These are phyloP conservation scores for Chrysopogon serrulatus DNA, from an alignment of 176 grass and related monocot genomes.

Conservation along the genomic window DNA sequence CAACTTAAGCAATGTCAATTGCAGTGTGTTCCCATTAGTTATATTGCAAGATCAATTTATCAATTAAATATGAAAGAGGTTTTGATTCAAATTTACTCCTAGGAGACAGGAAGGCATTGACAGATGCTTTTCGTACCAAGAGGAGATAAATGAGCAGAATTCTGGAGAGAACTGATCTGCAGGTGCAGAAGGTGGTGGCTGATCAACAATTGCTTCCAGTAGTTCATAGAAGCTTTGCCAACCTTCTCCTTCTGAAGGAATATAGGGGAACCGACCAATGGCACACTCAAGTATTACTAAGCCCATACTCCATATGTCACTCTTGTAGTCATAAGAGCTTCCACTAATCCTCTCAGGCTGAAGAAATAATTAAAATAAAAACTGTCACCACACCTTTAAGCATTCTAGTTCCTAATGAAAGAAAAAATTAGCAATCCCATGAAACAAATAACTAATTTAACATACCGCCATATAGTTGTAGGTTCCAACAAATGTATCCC, in stretches of 20 bases:
- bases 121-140: constrained; percentile 50
- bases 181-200: constrained; percentile 83
- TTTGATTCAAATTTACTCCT: neutral
- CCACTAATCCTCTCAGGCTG: constrained; percentile 93
- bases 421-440: neutral
- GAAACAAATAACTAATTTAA: constrained; percentile 19
- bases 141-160: constrained; percentile 89
- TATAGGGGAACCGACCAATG: constrained; percentile 88
- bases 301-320: constrained; percentile 97
- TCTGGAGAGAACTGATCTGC: constrained; percentile 93
- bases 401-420: neutral
- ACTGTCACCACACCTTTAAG: constrained; percentile 20
- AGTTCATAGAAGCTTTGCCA: constrained; percentile 94
- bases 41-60: neutral
- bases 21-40: neutral
- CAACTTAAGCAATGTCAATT: neutral
- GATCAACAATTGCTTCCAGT: constrained; percentile 94
- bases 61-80: neutral
- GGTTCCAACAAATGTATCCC: constrained; percentile 96
- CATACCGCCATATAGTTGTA: constrained; percentile 98
- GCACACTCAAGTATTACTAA: constrained; percentile 95
- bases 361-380: constrained; percentile 24
- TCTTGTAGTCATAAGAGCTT: constrained; percentile 95
- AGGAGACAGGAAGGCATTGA: neutral
- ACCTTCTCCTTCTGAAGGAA: constrained; percentile 71